Base-by-base conservation (phyloP, 2,329 filamentous ascomycete species). In the Nemania serpens region DNA sequence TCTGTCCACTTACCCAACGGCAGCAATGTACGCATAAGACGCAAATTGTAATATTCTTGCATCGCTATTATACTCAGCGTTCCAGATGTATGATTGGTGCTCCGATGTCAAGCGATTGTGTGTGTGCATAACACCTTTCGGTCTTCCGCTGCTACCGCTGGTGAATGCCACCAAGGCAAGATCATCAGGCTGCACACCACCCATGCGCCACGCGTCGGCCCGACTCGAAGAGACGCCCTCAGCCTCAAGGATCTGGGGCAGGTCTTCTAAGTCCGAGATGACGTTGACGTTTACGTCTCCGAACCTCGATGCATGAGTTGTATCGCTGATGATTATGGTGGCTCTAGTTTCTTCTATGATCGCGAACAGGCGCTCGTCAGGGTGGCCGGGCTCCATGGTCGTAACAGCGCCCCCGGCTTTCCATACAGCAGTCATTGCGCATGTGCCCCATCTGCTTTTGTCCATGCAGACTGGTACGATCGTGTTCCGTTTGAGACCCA, bases 361-460 rank as follows among this genome's bases (percentile, higher is more conserved):
- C 34, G 49, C 49, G 12, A 51, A 51, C 4, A 51, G 18, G 22
- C 49, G 49, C 37, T 51, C 49, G 34, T 51, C 49, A 7, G 49
- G 49, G 34, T 51, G 49, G 18, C 17, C 37, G 9, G 49, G 49
- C 13, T 51, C 49, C 34, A 39, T 51, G 12, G 49, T 51, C 49
- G 49, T 51, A 37, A 51, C 49, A 37, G 49, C 49, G 37, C 49
- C 49, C 9, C 49, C 49, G 49, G 49, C 49, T 51, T 51, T 51
- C 49, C 49, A 51, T 15, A 51, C 10, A 37, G 49, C 49, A 41
- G 49, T 51, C 34, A 51, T 51, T 17, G 49, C 49, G 18, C 49
- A 51, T 51, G 49, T 39, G 49, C 49, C 49, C 49, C 49, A 51
- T 51, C 33, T 51, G 37, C 49, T 51, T 51, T 51, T 51, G 17